phyloP scores from a whole-genome alignment of 2,329 filamentous ascomycete genomes.

The Beauveria caledonica region DNA sequence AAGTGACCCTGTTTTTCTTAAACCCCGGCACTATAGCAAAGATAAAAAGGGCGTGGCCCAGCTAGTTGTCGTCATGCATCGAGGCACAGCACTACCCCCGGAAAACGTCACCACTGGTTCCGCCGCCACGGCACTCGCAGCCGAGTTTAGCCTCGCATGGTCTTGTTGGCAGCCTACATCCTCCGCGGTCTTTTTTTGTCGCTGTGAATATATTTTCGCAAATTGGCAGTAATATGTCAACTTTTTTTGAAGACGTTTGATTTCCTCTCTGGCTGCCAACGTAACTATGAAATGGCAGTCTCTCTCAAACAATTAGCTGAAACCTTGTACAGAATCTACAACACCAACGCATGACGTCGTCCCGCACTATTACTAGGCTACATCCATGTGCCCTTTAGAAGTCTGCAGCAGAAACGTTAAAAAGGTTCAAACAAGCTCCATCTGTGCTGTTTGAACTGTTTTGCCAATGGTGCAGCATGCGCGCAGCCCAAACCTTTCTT shows the following conservation, averaged over 20 bases:
- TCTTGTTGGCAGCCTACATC: background rate
- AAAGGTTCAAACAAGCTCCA: background rate
- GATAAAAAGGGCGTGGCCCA: background rate
- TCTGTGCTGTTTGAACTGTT: background rate
- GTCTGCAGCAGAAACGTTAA: background rate
- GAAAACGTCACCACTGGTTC: slow-evolving; percentile 3
- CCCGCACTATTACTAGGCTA: background rate
- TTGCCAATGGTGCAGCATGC: background rate
- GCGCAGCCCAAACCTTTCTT: background rate
- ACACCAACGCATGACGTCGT: background rate
- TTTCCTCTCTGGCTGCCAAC: no score
- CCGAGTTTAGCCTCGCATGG: background rate
- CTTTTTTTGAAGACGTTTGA: no score
- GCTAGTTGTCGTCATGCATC: slow-evolving; percentile 8
- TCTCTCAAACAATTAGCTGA: background rate
- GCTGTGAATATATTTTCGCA: background rate
- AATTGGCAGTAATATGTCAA: no score
- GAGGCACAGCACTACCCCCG: background rate
- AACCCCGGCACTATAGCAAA: background rate
- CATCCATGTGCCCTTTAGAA: background rate
- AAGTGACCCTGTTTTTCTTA: no score
- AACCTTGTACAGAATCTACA: background rate
- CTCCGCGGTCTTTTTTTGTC: background rate
- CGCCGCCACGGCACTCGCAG: background rate
- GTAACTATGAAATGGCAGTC: no score